A percentile compares a stretch with the other conserved stretches of the same genome.
Evolutionary conservation across 345 rosid genomes (phyloP).

Genomic region (Microthlaspi erraticum): DNA sequence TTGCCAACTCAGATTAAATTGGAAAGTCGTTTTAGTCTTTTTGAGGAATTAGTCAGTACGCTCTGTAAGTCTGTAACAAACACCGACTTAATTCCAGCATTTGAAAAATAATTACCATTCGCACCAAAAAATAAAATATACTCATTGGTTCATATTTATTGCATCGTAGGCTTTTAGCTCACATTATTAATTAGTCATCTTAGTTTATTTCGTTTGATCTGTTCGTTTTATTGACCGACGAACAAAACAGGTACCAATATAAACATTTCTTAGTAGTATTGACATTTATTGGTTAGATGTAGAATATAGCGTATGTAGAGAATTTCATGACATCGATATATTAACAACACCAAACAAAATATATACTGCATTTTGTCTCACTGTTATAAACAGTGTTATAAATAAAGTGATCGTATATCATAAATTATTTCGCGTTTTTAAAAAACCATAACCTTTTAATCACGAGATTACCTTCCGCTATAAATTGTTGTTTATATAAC

Average conservation of each 20-base stretch:
- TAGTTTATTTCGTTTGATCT: slow-evolving; percentile 28
- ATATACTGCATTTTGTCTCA: background rate
- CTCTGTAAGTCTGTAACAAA: slow-evolving; percentile 37
- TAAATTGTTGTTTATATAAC: slow-evolving; percentile 1
- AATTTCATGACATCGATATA: slow-evolving; percentile 11
- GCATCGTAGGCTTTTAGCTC: background rate
- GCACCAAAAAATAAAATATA: too few relatives aligned
- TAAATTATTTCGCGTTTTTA: too few relatives aligned
- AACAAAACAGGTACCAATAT: background rate
- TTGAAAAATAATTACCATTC: slow-evolving; percentile 7
- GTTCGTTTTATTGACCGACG: slow-evolving; percentile 37
- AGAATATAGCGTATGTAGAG: slow-evolving; percentile 6
- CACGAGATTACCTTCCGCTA: slow-evolving; percentile 14
- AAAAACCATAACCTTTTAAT: background rate
- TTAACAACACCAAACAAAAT: background rate
- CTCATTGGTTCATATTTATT: background rate
- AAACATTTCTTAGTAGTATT: background rate
- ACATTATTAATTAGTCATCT: slow-evolving; percentile 7
- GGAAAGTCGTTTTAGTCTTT: slow-evolving; percentile 25
- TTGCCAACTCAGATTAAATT: slow-evolving; percentile 38
- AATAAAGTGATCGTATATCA: background rate
- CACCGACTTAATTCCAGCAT: slow-evolving; percentile 37
- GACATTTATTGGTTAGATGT: slow-evolving; percentile 12
- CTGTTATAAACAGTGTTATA: background rate
- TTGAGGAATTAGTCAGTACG: slow-evolving; percentile 10